Percentiles rank a stretch among this genome's conserved stretches.
These are phyloP conservation scores for Fusarium brevicatenulatum DNA, from an alignment of 2,329 filamentous ascomycete genomes.

Conservation along the genomic window DNA sequence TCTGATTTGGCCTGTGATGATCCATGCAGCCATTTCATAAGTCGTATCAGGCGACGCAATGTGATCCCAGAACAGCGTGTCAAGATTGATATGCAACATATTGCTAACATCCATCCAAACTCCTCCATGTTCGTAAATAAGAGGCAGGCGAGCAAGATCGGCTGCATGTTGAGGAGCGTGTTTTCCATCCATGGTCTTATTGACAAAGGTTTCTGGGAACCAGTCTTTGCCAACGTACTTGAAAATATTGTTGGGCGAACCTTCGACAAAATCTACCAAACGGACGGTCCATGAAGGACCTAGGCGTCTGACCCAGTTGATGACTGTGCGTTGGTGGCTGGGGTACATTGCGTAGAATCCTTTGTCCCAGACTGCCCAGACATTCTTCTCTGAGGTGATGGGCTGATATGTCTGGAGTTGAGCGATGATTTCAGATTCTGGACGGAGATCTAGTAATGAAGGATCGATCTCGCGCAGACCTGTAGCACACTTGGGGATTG, in stretches of 20 bases:
- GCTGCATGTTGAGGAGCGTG: slow-evolving; percentile 56
- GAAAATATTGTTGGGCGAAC: slow-evolving; percentile 51
- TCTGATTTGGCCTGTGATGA: slow-evolving; percentile 49
- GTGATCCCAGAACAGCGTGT: slow-evolving; percentile 55
- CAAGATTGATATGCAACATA: slow-evolving; percentile 53
- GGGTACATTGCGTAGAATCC: slow-evolving; percentile 51
- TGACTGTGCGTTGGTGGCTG: slow-evolving; percentile 51
- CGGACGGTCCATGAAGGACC: slow-evolving; percentile 54
- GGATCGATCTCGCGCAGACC: slow-evolving; percentile 13
- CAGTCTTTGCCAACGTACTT: slow-evolving; percentile 48
- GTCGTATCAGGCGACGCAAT: slow-evolving; percentile 50
- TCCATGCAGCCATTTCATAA: slow-evolving; percentile 50
- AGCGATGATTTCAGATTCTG: slow-evolving; percentile 47
- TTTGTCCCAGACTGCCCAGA: slow-evolving; percentile 59
- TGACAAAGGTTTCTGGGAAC: slow-evolving; percentile 39
- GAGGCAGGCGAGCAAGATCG: slow-evolving; percentile 57
- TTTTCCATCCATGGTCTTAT: slow-evolving; percentile 53
- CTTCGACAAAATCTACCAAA: slow-evolving; percentile 50
- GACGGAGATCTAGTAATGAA: slow-evolving; percentile 39
- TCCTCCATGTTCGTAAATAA: slow-evolving; percentile 54
- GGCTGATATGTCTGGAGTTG: slow-evolving; percentile 45
- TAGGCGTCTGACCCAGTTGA: slow-evolving; percentile 56
- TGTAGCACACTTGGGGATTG: slow-evolving; percentile 7
- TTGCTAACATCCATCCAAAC: slow-evolving; percentile 57
- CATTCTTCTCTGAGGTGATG: slow-evolving; percentile 54